phyloP scores from a whole-genome alignment of 345 rosid species.

The Euclidium syriacum region DNA sequence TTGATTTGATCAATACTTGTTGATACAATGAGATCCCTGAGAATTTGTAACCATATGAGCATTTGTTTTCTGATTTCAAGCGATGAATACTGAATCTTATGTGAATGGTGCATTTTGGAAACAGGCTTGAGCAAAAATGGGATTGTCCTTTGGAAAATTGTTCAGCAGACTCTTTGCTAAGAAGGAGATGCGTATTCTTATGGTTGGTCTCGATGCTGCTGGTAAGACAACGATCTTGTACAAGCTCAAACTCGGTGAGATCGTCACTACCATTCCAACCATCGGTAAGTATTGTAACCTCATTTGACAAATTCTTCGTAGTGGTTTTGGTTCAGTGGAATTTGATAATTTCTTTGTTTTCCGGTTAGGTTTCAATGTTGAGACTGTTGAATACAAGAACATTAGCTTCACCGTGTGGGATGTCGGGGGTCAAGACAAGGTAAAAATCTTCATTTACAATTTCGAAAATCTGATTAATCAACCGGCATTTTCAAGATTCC shows the following conservation, averaged over 20 bases:
- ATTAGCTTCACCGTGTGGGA: constrained; percentile 80
- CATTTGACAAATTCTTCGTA: too few species aligned
- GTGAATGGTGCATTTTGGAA: neutral
- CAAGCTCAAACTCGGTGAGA: constrained; percentile 72
- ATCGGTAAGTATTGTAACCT: constrained; percentile 56
- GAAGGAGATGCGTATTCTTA: constrained; percentile 37
- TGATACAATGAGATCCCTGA: too few species aligned
- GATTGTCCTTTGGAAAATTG: constrained; percentile 57
- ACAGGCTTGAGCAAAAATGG: constrained; percentile 42
- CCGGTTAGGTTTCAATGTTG: constrained; percentile 64
- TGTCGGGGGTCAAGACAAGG: constrained; percentile 82
- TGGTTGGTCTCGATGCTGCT: constrained; percentile 41
- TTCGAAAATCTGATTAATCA: too few species aligned
- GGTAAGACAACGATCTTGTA: constrained; percentile 70
- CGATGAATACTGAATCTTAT: neutral
- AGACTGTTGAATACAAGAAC: constrained; percentile 78
- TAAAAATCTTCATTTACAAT: too few species aligned
- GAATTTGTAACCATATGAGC: too few species aligned
- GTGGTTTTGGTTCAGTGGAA: neutral
- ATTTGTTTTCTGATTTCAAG: neutral
- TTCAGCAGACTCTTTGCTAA: constrained; percentile 60
- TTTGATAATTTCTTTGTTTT: neutral
- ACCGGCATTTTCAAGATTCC: neutral
- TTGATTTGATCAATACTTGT: too few species aligned
- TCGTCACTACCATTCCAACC: constrained; percentile 71